These are phyloP conservation scores for Aquanectria penicillioides DNA, from an alignment of 2,329 filamentous ascomycete species.

Conservation along the genomic window DNA sequence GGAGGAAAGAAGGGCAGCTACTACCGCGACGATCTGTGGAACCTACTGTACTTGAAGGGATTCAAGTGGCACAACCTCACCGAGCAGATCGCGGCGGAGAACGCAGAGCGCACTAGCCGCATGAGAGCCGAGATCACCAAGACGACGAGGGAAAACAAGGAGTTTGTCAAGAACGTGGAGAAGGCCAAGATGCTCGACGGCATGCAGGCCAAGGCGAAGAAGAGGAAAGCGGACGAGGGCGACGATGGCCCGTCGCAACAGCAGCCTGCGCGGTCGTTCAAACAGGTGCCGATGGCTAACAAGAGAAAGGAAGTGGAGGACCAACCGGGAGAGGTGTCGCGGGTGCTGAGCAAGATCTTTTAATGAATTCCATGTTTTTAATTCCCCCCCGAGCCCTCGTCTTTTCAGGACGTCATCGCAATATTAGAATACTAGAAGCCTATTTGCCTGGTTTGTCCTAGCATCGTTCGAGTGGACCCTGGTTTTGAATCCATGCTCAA, in stretches of 20 bases:
- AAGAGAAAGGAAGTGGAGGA: slow-evolving; percentile 56
- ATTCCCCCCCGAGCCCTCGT: neutral
- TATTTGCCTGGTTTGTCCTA: neutral
- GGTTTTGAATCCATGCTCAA: slow-evolving; percentile 9
- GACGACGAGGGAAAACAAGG: slow-evolving; percentile 81
- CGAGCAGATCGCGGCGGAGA: slow-evolving; percentile 83
- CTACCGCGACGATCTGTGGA: slow-evolving; percentile 90
- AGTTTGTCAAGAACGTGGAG: slow-evolving; percentile 83
- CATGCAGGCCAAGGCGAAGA: slow-evolving; percentile 67
- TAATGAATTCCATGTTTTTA: slow-evolving; percentile 43
- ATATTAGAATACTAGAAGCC: neutral
- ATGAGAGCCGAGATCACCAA: slow-evolving; percentile 82
- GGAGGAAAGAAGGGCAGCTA: slow-evolving; percentile 86
- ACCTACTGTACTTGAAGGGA: slow-evolving; percentile 80
- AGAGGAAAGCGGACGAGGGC: slow-evolving; percentile 46
- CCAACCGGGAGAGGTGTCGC: slow-evolving; percentile 66
- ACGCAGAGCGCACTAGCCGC: slow-evolving; percentile 79
- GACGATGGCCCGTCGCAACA: slow-evolving; percentile 35
- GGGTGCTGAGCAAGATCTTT: slow-evolving; percentile 73
- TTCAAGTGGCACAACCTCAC: slow-evolving; percentile 85
- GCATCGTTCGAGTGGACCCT: slow-evolving; percentile 30
- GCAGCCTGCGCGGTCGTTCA: slow-evolving; percentile 62
- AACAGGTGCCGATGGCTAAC: slow-evolving; percentile 69
- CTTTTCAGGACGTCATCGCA: slow-evolving; percentile 11
- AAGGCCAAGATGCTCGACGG: slow-evolving; percentile 81